phyloP scores from a whole-genome alignment of 495 filamentous ascomycete genomes.

The Xylaria bambusicola region DNA sequence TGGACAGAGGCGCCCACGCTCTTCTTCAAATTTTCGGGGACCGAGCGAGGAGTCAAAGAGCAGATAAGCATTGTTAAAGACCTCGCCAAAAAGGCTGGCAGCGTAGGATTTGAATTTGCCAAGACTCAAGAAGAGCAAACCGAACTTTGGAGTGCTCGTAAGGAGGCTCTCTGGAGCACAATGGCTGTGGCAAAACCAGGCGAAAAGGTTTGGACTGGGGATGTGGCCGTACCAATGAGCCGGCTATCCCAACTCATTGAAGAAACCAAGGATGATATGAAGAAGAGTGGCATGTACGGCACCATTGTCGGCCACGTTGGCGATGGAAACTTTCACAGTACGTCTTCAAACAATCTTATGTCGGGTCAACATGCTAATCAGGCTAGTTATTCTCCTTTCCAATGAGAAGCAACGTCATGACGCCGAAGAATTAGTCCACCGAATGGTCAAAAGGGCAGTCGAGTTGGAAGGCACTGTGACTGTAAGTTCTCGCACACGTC shows the following conservation, averaged over 20 bases:
- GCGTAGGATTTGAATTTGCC: constrained; percentile 78
- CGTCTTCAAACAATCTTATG: constrained; percentile 20
- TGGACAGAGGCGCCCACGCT: constrained; percentile 85
- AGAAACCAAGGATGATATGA: constrained; percentile 72
- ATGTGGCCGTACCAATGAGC: constrained; percentile 79
- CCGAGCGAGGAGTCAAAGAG: constrained; percentile 73
- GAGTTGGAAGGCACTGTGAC: constrained; percentile 84
- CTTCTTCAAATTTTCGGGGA: constrained; percentile 94
- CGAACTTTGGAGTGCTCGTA: constrained; percentile 85
- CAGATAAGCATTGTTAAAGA: constrained; percentile 72
- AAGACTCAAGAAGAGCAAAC: constrained; percentile 64
- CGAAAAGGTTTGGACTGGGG: constrained; percentile 79
- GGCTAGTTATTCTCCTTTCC: constrained; percentile 68
- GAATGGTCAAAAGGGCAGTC: constrained; percentile 82
- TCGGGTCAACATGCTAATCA: constrained; percentile 20
- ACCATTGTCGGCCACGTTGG: constrained; percentile 82
- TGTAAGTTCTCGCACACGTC: constrained; percentile 26
- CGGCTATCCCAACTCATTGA: constrained; percentile 74
- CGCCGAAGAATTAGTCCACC: constrained; percentile 71
- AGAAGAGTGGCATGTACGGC: constrained; percentile 63
- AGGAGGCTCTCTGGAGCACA: constrained; percentile 78
- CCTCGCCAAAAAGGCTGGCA: constrained; percentile 63
- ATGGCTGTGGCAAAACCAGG: constrained; percentile 59
- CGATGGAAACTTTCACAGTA: constrained; percentile 82
- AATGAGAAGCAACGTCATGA: constrained; percentile 63